These are phyloP conservation scores for Chernovozyma aurita DNA, from an alignment of 1,139 yeast genomes.

Conservation along the genomic window DNA sequence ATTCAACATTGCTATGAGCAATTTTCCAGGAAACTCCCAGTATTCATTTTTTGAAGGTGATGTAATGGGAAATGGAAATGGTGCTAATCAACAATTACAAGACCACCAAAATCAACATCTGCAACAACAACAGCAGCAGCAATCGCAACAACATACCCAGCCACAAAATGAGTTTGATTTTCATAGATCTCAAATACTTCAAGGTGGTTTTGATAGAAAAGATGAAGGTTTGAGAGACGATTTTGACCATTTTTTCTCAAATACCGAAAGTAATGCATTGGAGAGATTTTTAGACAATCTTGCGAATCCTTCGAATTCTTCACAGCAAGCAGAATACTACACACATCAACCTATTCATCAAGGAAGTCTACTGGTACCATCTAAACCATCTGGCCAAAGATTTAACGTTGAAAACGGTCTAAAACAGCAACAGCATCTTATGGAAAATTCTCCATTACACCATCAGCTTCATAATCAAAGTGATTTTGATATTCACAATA, in stretches of 20 bases:
- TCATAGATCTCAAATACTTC: slow-evolving; percentile 5
- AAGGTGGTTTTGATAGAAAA: neutral
- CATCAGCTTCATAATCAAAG: too few species aligned
- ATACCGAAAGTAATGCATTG: slow-evolving; percentile 42
- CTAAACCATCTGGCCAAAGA: neutral
- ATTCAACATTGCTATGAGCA: slow-evolving; percentile 2
- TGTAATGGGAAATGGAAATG: too few species aligned
- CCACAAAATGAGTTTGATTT: slow-evolving; percentile 2
- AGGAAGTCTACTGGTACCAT: neutral
- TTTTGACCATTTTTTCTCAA: slow-evolving; percentile 42
- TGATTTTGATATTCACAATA: slow-evolving; percentile 3
- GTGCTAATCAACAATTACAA: neutral
- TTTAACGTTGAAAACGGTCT: neutral
- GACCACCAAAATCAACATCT: too few species aligned
- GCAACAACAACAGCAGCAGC: too few species aligned
- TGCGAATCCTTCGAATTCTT: slow-evolving; percentile 23
- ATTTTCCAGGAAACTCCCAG: slow-evolving; percentile 6
- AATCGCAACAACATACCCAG: neutral
- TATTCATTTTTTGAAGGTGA: slow-evolving; percentile 2
- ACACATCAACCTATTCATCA: slow-evolving; percentile 9
- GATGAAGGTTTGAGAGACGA: slow-evolving; percentile 20
- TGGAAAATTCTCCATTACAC: neutral
- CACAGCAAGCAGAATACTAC: slow-evolving; percentile 6
- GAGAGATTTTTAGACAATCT: slow-evolving; percentile 43
- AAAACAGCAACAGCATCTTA: too few species aligned